Evolutionary conservation across 306 rosid species (phyloP), one percentile per base, ranked within the genome.

Genomic region (Aeschynomene evenia): DNA sequence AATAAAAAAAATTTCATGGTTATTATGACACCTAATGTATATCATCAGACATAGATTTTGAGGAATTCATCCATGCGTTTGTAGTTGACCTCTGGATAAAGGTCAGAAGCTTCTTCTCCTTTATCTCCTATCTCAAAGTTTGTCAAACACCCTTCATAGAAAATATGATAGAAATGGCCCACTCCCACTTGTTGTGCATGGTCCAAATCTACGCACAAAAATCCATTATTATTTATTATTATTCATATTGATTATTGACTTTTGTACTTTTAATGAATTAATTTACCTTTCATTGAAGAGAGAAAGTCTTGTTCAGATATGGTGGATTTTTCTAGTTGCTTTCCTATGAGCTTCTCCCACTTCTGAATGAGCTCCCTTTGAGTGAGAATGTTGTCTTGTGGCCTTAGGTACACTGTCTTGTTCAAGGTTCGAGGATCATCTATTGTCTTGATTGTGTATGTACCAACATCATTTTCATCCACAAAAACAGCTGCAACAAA

Each of bases 81-180:
- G 80, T 89, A 92, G 1, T 80, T 76, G 19, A 90, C 93, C 14
- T 92, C 95, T 26, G 98, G 98, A 71, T 86, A 92, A 36, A 92
- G 96, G 68, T 80, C 5, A 6, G 98, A 88, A 6, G 98, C 98
- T 82, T 92, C 98, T 75, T 86, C 87, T 60, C 79, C 94, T 14
- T 79, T 77, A 48, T 82, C 85, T 50, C 85, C 88, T 5, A 92
- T 79, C 50, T 88, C 86, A 52, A 90, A 89, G 72, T 88, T 88
- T 54, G 96, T 80, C 81, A 83, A 70, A 74, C 88, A 84, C 7
- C 98, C 93, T 75, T 90, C 89, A 40, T 88, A 89, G 84, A 78
- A 92, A 26, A 92, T 65, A 29, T 92, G 91, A 28, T 86, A 89
- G 78, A 86, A 89, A 67, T 89, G 95, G 39, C 87, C 88, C 19